These are phyloP conservation scores for Fusarium paranaense DNA, from an alignment of 2,329 filamentous ascomycete genomes.

Conservation along the genomic window DNA sequence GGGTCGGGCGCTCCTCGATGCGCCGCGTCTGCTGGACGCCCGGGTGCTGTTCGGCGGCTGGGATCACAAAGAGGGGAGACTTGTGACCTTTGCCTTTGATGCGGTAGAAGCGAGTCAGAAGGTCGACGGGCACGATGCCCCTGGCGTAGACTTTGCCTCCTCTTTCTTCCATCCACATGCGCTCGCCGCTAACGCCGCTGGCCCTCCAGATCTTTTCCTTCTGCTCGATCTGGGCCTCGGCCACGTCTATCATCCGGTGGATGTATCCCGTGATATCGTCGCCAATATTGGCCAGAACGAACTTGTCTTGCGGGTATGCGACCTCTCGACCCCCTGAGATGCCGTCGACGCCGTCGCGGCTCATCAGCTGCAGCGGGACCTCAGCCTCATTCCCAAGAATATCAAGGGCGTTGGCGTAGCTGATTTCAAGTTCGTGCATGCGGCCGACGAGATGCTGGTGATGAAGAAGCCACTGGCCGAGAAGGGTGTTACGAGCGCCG, in stretches of 20 bases:
- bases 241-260: conserved; percentile 59
- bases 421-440: conserved; percentile 68
- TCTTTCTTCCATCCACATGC: conserved; percentile 46
- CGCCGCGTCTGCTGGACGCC: conserved; percentile 56
- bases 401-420: conserved; percentile 63
- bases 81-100: conserved; percentile 55
- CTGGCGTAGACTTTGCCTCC: conserved; percentile 49
- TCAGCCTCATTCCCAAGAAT: conserved; percentile 61
- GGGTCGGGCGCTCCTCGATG: conserved; percentile 58
- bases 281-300: conserved; percentile 65
- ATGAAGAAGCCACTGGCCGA: conserved; percentile 69
- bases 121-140: conserved; percentile 62
- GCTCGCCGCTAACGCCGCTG: conserved; percentile 57
- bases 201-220: conserved; percentile 49
- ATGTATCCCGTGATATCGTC: conserved; percentile 62
- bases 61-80: conserved; percentile 65
- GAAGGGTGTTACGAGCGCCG: conserved; percentile 61
- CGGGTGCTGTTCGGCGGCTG: conserved; percentile 61
- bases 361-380: conserved; percentile 64
- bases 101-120: conserved; percentile 65
- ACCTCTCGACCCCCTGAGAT: conserved; percentile 64
- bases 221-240: conserved; percentile 55
- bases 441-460: conserved; percentile 65
- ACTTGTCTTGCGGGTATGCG: conserved; percentile 66
- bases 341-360: conserved; percentile 63